Evolutionary conservation across 208 protist species (phyloP).

Genomic region (Leishmania arabica): DNA sequence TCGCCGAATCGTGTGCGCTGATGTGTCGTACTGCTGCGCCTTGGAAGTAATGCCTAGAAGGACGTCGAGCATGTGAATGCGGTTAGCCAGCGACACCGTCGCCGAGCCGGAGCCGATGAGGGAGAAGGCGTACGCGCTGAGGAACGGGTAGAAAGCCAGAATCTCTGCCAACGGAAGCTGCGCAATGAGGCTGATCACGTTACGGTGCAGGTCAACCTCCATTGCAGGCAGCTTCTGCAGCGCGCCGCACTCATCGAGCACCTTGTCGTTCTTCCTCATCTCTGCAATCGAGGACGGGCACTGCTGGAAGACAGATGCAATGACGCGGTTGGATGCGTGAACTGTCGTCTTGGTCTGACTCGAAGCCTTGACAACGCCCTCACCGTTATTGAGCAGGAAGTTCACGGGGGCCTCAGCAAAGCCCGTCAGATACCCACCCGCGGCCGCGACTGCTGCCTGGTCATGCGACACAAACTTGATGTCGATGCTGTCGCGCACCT

Average conservation of each 20-base stretch:
- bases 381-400: slow-evolving; percentile 73
- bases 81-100: slow-evolving; percentile 60
- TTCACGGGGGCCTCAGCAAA: slow-evolving; percentile 63
- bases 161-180: slow-evolving; percentile 82
- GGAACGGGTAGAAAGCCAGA: slow-evolving; percentile 85
- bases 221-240: slow-evolving; percentile 29
- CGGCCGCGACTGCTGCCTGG: slow-evolving; percentile 59
- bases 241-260: slow-evolving; percentile 46
- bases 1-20: slow-evolving; percentile 44
- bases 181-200: slow-evolving; percentile 55
- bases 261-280: slow-evolving; percentile 51
- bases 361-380: slow-evolving; percentile 47
- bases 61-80: slow-evolving; percentile 74
- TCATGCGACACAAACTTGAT: slow-evolving; percentile 80
- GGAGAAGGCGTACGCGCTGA: slow-evolving; percentile 72
- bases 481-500: slow-evolving; percentile 59
- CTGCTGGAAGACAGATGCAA: slow-evolving; percentile 62
- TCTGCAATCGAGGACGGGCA: slow-evolving; percentile 51
- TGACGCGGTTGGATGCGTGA: slow-evolving; percentile 71
- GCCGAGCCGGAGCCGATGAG: slow-evolving; percentile 78
- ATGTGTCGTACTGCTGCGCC: slow-evolving; percentile 77
- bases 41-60: slow-evolving; percentile 66
- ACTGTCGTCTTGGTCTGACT: slow-evolving; percentile 80
- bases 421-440: slow-evolving; percentile 78
- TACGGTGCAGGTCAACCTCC: slow-evolving; percentile 43